phyloP scores from a whole-genome alignment of 768 basidiomycete species.

The Candolleomyces efflorescens region DNA sequence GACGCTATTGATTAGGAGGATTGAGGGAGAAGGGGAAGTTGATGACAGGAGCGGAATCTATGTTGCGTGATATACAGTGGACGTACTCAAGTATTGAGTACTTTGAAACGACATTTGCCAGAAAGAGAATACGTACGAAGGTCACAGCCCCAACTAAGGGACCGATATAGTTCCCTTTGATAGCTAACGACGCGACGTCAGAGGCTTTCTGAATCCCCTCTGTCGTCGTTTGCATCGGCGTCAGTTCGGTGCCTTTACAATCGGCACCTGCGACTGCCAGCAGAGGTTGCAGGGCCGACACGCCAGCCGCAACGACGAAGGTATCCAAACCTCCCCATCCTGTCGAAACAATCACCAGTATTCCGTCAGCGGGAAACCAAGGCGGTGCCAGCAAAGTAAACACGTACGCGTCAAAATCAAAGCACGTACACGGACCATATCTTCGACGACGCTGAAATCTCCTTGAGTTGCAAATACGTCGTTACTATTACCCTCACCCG shows the following conservation, averaged over 20 bases:
- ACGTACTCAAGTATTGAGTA: not conserved
- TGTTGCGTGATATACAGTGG: too few relatives aligned
- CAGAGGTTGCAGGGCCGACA: conserved; percentile 75
- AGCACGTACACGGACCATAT: conserved; percentile 56
- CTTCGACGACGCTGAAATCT: conserved; percentile 63
- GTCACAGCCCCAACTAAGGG: conserved; percentile 67
- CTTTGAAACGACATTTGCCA: not conserved
- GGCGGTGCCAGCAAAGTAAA: not conserved
- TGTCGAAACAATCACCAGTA: conserved; percentile 22
- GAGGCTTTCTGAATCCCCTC: conserved; percentile 59
- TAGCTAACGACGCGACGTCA: conserved; percentile 52
- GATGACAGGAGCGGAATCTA: conserved; percentile 74
- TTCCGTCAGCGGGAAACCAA: too few relatives aligned
- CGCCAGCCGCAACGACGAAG: conserved; percentile 75
- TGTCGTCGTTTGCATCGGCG: conserved; percentile 34
- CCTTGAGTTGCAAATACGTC: conserved; percentile 49
- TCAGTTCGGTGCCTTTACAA: conserved; percentile 22
- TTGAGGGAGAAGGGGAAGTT: conserved; percentile 62
- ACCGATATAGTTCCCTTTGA: conserved; percentile 63
- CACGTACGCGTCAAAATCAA: conserved; percentile 50
- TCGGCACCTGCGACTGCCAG: conserved; percentile 64
- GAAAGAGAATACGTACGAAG: conserved; percentile 46
- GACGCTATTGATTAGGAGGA: conserved; percentile 75
- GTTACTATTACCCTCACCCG: conserved; percentile 10
- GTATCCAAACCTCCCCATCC: conserved; percentile 86